phyloP scores from a whole-genome alignment of 169 alveolate genomes.

The Plasmodium knowlesi region DNA sequence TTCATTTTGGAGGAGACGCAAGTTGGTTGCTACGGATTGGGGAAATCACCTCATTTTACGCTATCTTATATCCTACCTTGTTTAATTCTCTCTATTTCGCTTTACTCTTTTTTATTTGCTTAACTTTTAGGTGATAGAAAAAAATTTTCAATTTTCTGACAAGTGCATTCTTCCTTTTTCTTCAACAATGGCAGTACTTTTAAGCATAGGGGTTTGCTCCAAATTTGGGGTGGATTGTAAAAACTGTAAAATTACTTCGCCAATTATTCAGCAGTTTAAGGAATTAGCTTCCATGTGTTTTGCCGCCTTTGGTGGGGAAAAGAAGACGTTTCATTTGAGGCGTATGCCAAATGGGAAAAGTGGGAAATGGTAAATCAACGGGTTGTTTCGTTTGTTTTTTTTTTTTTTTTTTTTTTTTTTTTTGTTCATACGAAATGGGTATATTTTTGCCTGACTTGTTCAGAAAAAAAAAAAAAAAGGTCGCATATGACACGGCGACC shows the following conservation, averaged over 20 bases:
- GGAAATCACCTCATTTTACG: background rate
- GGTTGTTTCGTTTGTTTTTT: background rate
- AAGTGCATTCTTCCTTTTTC: background rate
- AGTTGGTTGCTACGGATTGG: background rate
- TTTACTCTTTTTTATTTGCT: background rate
- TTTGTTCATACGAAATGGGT: background rate
- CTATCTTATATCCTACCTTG: background rate
- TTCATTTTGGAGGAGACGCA: constrained; percentile 1
- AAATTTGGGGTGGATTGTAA: background rate
- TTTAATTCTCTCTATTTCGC: background rate
- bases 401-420: too few relatives aligned
- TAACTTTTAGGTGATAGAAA: background rate
- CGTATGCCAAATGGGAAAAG: background rate
- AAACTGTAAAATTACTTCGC: background rate
- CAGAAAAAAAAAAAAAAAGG: background rate
- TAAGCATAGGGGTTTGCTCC: background rate
- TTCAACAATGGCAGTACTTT: background rate
- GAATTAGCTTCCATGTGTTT: background rate
- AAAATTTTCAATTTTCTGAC: background rate
- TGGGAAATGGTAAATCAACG: background rate
- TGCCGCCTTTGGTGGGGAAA: background rate
- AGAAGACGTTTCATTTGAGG: background rate
- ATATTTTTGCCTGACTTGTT: background rate
- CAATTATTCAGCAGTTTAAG: background rate
- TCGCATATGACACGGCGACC: background rate